A percentile compares a stretch with the other conserved stretches of the same genome.
phyloP scores from a whole-genome alignment of 192 early-diverging fungal genomes.

The Coemansia sp. region DNA sequence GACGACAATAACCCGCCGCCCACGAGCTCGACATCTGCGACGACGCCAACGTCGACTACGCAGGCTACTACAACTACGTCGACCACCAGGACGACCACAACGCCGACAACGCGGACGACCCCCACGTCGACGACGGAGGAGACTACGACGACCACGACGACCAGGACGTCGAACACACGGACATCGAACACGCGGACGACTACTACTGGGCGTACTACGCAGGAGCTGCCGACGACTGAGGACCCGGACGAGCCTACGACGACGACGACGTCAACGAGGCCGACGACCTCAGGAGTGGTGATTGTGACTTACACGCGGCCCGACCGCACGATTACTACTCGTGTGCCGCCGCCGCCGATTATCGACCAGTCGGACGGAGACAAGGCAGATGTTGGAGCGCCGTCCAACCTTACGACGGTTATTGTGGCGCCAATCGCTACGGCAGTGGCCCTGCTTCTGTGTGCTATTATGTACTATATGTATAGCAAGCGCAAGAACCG shows the following conservation, averaged over 20 bases:
- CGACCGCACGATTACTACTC: slow-evolving; percentile 24
- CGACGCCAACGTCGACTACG: background rate
- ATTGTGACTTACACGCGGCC: slow-evolving; percentile 44
- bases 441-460: slow-evolving; percentile 32
- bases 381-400: slow-evolving; percentile 43
- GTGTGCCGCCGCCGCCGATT: slow-evolving; percentile 23
- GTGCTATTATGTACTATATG: slow-evolving; percentile 37
- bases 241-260: background rate
- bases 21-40: background rate
- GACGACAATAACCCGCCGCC: background rate
- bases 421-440: slow-evolving; percentile 40
- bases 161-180: background rate
- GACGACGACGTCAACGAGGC: background rate
- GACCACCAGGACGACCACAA: background rate
- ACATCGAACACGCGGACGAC: background rate
- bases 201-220: background rate
- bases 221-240: background rate
- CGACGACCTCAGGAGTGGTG: slow-evolving; percentile 13
- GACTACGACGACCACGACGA: background rate
- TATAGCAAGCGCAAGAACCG: slow-evolving; percentile 29
- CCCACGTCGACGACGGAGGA: background rate
- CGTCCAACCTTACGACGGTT: slow-evolving; percentile 38
- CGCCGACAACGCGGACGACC: slow-evolving; percentile 4
- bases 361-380: slow-evolving; percentile 46
- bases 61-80: background rate